Conservation (phyloP, 1,284 basidiomycete species). For the Rhodotorula sp. region DNA sequence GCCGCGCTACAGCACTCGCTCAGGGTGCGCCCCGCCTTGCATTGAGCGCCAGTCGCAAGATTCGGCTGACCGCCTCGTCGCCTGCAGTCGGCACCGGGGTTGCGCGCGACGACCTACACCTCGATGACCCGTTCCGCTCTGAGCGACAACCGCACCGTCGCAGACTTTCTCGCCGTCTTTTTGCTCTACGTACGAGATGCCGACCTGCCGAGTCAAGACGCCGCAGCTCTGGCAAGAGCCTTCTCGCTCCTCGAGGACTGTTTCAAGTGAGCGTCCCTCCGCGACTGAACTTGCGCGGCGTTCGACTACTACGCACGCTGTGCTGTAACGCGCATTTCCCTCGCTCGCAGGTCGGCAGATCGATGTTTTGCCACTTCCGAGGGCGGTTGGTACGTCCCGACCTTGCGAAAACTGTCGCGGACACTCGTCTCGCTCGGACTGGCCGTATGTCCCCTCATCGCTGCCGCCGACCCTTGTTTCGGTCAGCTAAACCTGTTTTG, state of each 20-base stretch:
- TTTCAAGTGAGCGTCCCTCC: constrained; percentile 32
- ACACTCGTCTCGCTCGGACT: constrained; percentile 41
- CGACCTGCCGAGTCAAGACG: background rate
- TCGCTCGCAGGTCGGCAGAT: constrained; percentile 39
- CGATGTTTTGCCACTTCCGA: constrained; percentile 47
- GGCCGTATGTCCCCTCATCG: constrained; percentile 15
- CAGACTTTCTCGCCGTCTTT: constrained; percentile 40
- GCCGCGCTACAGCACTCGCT: constrained; percentile 12
- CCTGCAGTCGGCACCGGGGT: background rate
- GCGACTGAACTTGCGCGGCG: background rate
- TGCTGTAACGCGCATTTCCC: background rate
- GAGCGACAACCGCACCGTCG: constrained; percentile 28
- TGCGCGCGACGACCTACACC: constrained; percentile 27
- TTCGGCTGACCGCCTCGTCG: background rate
- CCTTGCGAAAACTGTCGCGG: constrained; percentile 38
- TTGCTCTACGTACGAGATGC: constrained; percentile 39
- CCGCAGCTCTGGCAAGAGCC: constrained; percentile 3
- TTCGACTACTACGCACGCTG: background rate
- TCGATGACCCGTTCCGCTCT: constrained; percentile 31
- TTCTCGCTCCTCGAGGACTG: constrained; percentile 37
- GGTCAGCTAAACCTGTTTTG: background rate
- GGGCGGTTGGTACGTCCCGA: constrained; percentile 47
- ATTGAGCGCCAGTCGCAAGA: no score
- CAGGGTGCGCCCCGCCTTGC: background rate
- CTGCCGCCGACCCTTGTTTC: background rate